A percentile compares a stretch with the other conserved stretches of the same genome.
Evolutionary conservation across 2,329 filamentous ascomycete species (phyloP).

Genomic region (Verticillium nonalfalfae): DNA sequence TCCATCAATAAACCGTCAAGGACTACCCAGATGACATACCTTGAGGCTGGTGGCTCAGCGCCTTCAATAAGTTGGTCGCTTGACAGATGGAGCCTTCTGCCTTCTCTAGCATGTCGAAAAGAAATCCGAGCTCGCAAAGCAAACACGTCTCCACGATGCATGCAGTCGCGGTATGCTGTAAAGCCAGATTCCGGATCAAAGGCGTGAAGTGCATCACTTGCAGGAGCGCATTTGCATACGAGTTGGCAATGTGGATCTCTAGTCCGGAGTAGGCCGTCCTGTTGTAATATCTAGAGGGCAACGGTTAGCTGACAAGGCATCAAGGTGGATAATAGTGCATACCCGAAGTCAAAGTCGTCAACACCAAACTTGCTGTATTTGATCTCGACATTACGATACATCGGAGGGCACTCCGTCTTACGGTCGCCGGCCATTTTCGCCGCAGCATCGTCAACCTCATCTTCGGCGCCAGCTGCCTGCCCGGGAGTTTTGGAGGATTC

Average conservation of each 20-base stretch:
- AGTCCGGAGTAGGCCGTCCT: conserved; percentile 85
- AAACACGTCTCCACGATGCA: conserved; percentile 81
- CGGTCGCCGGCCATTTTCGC: conserved; percentile 66
- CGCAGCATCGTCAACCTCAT: conserved; percentile 48
- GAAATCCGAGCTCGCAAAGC: conserved; percentile 87
- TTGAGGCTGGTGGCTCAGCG: conserved; percentile 77
- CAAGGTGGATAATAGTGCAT: conserved; percentile 21
- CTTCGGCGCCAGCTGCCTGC: conserved; percentile 33
- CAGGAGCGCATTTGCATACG: conserved; percentile 87
- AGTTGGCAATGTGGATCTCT: conserved; percentile 95
- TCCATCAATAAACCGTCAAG: neutral
- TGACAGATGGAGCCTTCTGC: conserved; percentile 91
- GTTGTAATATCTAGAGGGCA: conserved; percentile 71
- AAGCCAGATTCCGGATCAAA: conserved; percentile 75
- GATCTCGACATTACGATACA: conserved; percentile 93
- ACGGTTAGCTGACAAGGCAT: neutral
- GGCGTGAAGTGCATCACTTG: conserved; percentile 91
- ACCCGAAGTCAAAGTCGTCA: conserved; percentile 98
- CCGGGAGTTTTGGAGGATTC: conserved; percentile 48
- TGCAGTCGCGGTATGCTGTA: conserved; percentile 81
- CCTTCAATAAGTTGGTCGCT: conserved; percentile 89
- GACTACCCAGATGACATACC: conserved; percentile 30
- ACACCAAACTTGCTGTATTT: conserved; percentile 99
- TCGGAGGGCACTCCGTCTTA: conserved; percentile 75
- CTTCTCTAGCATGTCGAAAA: conserved; percentile 98